Conservation (phyloP, 2,329 filamentous ascomycete species). For the Scorias spongiosa region DNA sequence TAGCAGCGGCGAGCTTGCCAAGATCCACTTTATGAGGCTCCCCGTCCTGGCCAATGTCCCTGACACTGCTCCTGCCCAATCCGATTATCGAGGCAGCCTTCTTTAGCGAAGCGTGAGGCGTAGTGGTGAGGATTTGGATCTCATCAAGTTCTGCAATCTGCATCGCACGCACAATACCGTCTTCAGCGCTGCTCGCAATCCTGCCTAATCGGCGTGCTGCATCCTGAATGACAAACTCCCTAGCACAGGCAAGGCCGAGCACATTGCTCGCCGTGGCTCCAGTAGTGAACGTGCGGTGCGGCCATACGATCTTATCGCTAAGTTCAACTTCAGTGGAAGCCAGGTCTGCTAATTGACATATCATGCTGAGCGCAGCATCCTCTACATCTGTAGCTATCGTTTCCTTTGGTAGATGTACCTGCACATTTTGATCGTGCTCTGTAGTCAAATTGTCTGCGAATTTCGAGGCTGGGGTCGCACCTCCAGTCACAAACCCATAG, state of each 20-base stretch:
- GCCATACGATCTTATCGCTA: slow-evolving; percentile 30
- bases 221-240: slow-evolving; percentile 47
- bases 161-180: slow-evolving; percentile 56
- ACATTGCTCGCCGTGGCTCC: slow-evolving; percentile 53
- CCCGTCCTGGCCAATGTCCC: slow-evolving; percentile 38
- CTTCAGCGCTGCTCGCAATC: slow-evolving; percentile 43
- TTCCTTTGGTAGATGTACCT: slow-evolving; percentile 65
- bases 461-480: slow-evolving; percentile 60
- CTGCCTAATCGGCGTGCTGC: slow-evolving; percentile 22
- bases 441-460: slow-evolving; percentile 76
- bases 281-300: slow-evolving; percentile 67
- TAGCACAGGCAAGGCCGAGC: slow-evolving; percentile 50
- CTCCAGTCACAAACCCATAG: slow-evolving; percentile 82
- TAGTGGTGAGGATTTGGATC: slow-evolving; percentile 65
- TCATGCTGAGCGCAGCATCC: slow-evolving; percentile 51
- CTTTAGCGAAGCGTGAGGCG: slow-evolving; percentile 66
- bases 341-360: slow-evolving; percentile 52
- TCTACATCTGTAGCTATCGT: slow-evolving; percentile 65
- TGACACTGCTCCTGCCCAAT: slow-evolving; percentile 54
- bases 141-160: slow-evolving; percentile 45
- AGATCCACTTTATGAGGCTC: slow-evolving; percentile 60
- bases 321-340: slow-evolving; percentile 20
- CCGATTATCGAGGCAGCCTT: slow-evolving; percentile 78
- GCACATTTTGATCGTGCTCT: slow-evolving; percentile 67
- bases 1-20: slow-evolving; percentile 43